phyloP scores from a whole-genome alignment of 2,329 filamentous ascomycete genomes.

The Acrodontium crateriforme region DNA sequence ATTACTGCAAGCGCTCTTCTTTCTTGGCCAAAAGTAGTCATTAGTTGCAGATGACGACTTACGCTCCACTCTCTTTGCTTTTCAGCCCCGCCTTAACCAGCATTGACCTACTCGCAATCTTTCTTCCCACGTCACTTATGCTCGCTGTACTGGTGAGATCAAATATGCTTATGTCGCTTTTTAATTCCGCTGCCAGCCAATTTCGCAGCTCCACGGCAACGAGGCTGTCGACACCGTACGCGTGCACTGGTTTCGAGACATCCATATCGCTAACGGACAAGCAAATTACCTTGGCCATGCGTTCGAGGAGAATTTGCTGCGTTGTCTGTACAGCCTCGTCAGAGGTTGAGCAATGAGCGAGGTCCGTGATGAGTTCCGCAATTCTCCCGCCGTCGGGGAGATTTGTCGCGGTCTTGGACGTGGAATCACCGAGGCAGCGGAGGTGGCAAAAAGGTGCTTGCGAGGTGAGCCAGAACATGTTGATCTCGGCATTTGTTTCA shows the following conservation, averaged over 20 bases:
- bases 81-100: too few species aligned
- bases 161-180: background rate
- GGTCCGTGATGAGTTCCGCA: background rate
- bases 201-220: constrained; percentile 18
- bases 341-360: background rate
- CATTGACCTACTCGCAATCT: too few species aligned
- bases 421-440: background rate
- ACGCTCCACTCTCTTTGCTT: too few species aligned
- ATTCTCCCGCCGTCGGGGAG: constrained; percentile 1
- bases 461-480: too few species aligned
- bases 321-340: too few species aligned
- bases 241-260: constrained; percentile 1
- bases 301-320: too few species aligned
- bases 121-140: too few species aligned
- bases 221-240: constrained; percentile 21
- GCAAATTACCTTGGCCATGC: constrained; percentile 1
- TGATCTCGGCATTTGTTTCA: too few species aligned
- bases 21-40: too few species aligned
- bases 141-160: too few species aligned
- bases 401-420: background rate
- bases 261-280: constrained; percentile 4
- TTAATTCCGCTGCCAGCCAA: background rate
- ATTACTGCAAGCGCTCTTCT: too few species aligned
- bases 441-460: constrained; percentile 1
- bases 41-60: too few species aligned